Evolutionary conservation across 176 grass and related monocot species (phyloP).

Genomic region (Themeda triandra): DNA sequence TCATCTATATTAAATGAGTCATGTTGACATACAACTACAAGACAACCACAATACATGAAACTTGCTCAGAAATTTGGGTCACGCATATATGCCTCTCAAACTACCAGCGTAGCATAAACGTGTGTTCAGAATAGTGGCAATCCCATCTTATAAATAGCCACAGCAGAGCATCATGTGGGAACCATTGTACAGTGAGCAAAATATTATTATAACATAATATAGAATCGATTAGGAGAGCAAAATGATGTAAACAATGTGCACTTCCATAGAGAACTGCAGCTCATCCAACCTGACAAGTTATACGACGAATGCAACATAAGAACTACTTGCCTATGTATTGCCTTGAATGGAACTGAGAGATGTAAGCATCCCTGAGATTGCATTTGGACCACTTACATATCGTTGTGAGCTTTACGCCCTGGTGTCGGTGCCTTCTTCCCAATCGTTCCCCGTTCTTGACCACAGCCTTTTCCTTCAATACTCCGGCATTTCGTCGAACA

Average conservation of each 20-base stretch:
- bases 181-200: not conserved
- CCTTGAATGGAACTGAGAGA: no score
- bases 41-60: conserved; percentile 17
- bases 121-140: not conserved
- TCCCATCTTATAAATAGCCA: not conserved
- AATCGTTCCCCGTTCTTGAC: not conserved
- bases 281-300: not conserved
- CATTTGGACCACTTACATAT: not conserved
- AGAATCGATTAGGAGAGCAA: not conserved
- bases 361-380: not conserved
- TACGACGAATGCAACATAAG: not conserved
- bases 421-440: not conserved
- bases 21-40: conserved; percentile 22
- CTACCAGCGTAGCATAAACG: conserved; percentile 17
- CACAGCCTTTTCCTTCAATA: no score
- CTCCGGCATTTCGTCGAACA: conserved; percentile 47
- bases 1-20: conserved; percentile 2
- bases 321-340: not conserved
- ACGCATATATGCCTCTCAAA: conserved; percentile 22
- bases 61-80: conserved; percentile 26
- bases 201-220: not conserved
- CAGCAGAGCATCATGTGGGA: not conserved
- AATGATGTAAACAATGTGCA: not conserved
- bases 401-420: not conserved
- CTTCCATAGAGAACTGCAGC: not conserved